A percentile compares a stretch with the other conserved stretches of the same genome.
Conservation (phyloP, 495 filamentous ascomycete species). For the Xylaria palmicola region DNA sequence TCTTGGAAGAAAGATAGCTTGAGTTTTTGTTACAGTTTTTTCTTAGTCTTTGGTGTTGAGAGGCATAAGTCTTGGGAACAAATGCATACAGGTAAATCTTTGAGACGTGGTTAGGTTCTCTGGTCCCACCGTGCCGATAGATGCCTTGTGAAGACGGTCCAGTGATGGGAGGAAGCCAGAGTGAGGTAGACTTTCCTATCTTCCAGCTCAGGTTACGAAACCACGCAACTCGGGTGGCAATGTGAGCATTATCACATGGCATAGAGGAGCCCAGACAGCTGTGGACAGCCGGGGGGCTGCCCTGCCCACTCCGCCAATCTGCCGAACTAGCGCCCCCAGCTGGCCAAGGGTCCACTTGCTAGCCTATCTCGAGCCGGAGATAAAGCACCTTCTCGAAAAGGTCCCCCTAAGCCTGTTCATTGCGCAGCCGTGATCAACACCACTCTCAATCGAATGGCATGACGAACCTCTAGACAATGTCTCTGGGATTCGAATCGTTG, state of each 20-base stretch:
- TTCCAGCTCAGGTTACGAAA: no score
- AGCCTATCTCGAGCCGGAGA: no score
- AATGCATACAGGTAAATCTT: neutral
- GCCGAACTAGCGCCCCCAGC: no score
- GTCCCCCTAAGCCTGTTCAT: neutral
- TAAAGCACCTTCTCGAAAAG: no score
- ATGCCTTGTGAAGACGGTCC: neutral
- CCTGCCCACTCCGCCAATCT: no score
- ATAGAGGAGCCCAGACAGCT: neutral
- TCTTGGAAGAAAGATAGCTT: constrained; percentile 9
- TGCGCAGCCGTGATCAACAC: neutral
- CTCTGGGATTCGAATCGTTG: constrained; percentile 39
- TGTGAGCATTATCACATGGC: neutral
- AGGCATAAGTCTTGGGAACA: neutral
- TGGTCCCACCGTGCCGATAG: no score
- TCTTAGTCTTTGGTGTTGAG: neutral
- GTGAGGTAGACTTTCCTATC: no score
- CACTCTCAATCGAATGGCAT: constrained; percentile 15
- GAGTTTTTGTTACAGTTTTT: neutral
- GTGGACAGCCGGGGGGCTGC: neutral
- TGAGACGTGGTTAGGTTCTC: neutral
- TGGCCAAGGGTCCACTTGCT: no score
- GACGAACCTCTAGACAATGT: constrained; percentile 41
- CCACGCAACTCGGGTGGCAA: no score
- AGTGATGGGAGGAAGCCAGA: no score